A percentile compares a stretch with the other conserved stretches of the same genome.
phyloP scores from a whole-genome alignment of 805 yeast species.

The Sugiyamaella boreocaroliniensis region DNA sequence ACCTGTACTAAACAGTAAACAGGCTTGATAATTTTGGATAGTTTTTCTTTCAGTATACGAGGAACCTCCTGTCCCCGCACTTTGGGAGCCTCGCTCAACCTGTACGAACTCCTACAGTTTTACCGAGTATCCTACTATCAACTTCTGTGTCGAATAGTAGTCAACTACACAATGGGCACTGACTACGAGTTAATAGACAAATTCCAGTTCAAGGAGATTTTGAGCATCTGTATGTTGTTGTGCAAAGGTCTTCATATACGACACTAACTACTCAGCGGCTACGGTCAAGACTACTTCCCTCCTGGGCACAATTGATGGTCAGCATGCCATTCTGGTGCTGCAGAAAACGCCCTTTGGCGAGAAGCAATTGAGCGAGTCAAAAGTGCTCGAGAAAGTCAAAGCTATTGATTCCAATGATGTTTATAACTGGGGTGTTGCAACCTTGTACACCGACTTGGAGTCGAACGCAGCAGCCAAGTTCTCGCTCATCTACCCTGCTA shows the following conservation, averaged over 20 bases:
- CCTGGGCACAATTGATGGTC: conserved; percentile 56
- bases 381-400: conserved; percentile 21
- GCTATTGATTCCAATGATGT: conserved; percentile 68
- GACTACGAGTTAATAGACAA: not conserved
- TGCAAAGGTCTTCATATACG: not conserved
- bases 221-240: conserved; percentile 29
- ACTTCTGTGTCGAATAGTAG: not conserved
- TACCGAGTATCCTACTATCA: not conserved
- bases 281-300: conserved; percentile 59
- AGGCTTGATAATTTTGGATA: too few species aligned
- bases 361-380: not conserved
- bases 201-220: conserved; percentile 36
- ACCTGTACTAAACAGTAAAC: too few species aligned
- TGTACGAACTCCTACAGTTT: too few species aligned
- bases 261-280: conserved; percentile 38
- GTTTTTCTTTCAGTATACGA: too few species aligned
- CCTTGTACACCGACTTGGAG: conserved; percentile 39
- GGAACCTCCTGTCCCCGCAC: too few species aligned
- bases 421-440: conserved; percentile 71
- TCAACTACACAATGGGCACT: not conserved
- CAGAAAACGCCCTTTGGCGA: conserved; percentile 64
- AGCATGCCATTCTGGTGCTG: conserved; percentile 61
- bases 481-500: conserved; percentile 82
- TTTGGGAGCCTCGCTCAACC: too few species aligned
- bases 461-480: conserved; percentile 57